Base-by-base conservation (phyloP, 2,329 filamentous ascomycete species). In the Phoma sp. region DNA sequence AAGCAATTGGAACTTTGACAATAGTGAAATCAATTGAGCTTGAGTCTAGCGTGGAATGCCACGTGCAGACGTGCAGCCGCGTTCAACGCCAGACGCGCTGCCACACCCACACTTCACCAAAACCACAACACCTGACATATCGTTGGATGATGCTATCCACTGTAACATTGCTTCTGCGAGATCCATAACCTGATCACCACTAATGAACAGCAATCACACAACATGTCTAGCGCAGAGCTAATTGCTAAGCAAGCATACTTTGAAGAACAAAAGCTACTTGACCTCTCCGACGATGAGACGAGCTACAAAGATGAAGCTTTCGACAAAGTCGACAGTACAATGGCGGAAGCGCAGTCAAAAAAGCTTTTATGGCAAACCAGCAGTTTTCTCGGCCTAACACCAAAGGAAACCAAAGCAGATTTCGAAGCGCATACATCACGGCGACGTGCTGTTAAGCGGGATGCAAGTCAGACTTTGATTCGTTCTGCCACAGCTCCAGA, bases 341-440 rank as follows among this genome's bases (percentile, higher is more conserved):
- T 74, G 22, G 59, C 58, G 14, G 64, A 68, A 18, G 57, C 23
- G 55, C 57, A 55, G 22, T 22, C 27, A 27, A 18, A 61, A n/a
- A 58, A 38, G 14, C 48, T 60, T 11, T 14, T 42, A 9, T 60
- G 55, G 22, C 58, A 59, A 29, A 54, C 46, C 11, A 67, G 66
- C 51, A 72, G 66, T 48, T 71, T 74, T 23, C 53, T 69, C 9
- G 70, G 70, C 2, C 62, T 66, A 33, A 72, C 68, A 1, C 67
- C 70, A 3, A 71, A 66, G 52, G 64, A 73, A 46, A 59, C 50
- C 37, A 62, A 61, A 45, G 65, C 60, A 24, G 63, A 66, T 3
- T 71, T 70, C 24, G 61, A 69, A 39, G 49, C 60, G n/a, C 51
- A 66, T 32, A 45, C 67, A 4, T 44, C 44, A 27, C 61, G 48